Base-by-base conservation (phyloP, 2,329 filamentous ascomycete species). In the Fusarium palustre region DNA sequence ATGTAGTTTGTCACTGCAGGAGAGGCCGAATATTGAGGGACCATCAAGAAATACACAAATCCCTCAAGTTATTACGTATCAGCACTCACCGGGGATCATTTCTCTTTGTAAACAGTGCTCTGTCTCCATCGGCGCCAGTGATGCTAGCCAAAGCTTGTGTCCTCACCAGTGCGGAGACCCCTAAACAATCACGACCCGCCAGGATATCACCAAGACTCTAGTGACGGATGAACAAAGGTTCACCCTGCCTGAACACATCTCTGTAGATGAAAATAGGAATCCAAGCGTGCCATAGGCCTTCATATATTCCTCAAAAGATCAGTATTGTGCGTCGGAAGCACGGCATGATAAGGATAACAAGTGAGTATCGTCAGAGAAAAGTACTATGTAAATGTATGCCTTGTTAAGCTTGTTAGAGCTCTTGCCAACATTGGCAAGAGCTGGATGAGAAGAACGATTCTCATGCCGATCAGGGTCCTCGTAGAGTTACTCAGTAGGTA, bases 401-500 rank as follows among this genome's bases (percentile, higher is more conserved):
- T 52, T 16, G 25, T 12, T 12, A 36, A 15, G 31, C 11, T n/a
- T 36, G 24, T 55, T 55, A 12, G 10, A 38, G 15, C 36, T 20
- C 18, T 30, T 34, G 18, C 18, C 33, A 36, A n/a, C 20, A 25
- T 16, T 50, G 18, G 33, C 18, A 55, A 43, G 39, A 36, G 39
- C 42, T 45, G 47, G 24, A 57, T 56, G 28, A 54, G 43, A 50
- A 22, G 36, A 50, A 33, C 34, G 38, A 55, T 50, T 47, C 30
- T 38, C 36, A 52, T 57, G 68, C 52, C 60, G 68, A 70, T 70
- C 68, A 70, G 68, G 68, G 68, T 69, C 64, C 47, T 62, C 49
- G 22, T 42, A 41, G 53, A 49, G 38, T 45, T 50, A 24, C 59
- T 49, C 36, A 12, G 34, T 36, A 38, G 38, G n/a, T n/a, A n/a